Conservation (phyloP, 139 green algal species). For the Astrephomene gubernaculifera region DNA sequence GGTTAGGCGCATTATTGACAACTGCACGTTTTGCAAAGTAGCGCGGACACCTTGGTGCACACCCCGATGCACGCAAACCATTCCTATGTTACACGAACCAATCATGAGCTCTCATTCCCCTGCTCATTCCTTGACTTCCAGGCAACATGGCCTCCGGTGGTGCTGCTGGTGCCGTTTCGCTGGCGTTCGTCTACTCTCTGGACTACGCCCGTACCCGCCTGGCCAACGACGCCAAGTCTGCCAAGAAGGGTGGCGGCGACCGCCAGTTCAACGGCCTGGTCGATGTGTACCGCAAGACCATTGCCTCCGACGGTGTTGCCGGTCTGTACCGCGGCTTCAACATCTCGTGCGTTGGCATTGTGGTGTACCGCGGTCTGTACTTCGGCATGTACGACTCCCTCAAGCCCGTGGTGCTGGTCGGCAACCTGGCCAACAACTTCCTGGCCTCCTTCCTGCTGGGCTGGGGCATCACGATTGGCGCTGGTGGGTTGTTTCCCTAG, state of each 20-base stretch:
- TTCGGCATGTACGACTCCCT: slow-evolving; percentile 99
- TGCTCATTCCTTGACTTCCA: too few relatives aligned
- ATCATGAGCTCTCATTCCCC: too few relatives aligned
- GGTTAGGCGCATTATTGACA: too few relatives aligned
- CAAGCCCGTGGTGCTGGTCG: slow-evolving; percentile 88
- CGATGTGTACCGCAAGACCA: slow-evolving; percentile 92
- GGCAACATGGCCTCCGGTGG: slow-evolving; percentile 97
- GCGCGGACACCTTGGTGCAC: too few relatives aligned
- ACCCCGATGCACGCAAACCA: too few relatives aligned
- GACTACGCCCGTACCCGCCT: slow-evolving; percentile 99
- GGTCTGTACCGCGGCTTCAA: slow-evolving; percentile 75
- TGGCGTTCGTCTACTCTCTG: slow-evolving; percentile 99
- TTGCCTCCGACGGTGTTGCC: slow-evolving; percentile 64
- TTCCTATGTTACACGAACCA: too few relatives aligned
- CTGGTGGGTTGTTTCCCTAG: slow-evolving; percentile 38
- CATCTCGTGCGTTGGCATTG: slow-evolving; percentile 97
- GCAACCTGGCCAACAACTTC: slow-evolving; percentile 62
- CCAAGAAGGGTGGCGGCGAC: slow-evolving; percentile 64
- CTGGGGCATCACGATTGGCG: slow-evolving; percentile 72
- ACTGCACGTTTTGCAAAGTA: too few relatives aligned
- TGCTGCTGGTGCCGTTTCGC: slow-evolving; percentile 90
- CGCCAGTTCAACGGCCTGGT: slow-evolving; percentile 82
- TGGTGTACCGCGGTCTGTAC: slow-evolving; percentile 99
- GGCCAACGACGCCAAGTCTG: slow-evolving; percentile 90
- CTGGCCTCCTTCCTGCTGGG: slow-evolving; percentile 69